Conservation (phyloP, 2,329 filamentous ascomycete species). For the Fusarium tuaranense region DNA sequence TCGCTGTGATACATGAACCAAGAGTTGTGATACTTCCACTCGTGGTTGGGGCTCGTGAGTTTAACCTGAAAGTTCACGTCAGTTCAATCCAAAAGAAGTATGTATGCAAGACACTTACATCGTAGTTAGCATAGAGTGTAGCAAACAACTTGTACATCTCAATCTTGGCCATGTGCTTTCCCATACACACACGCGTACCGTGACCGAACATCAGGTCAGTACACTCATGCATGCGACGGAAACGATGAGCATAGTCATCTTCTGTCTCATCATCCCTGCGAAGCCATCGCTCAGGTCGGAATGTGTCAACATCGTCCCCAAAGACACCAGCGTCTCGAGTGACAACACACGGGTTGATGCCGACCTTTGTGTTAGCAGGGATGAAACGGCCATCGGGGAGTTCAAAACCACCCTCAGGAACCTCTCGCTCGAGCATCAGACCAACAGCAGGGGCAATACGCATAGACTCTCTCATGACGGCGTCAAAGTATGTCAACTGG, state of each 20-base stretch:
- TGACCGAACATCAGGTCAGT: slow-evolving; percentile 36
- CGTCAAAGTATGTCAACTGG: slow-evolving; percentile 25
- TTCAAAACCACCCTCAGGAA: slow-evolving; percentile 19
- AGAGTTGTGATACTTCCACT: slow-evolving; percentile 33
- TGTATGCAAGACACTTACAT: slow-evolving; percentile 11
- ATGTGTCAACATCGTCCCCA: slow-evolving; percentile 21
- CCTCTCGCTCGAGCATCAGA: slow-evolving; percentile 28
- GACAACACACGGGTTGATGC: slow-evolving; percentile 32
- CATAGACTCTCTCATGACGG: slow-evolving; percentile 32
- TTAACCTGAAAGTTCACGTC: background rate
- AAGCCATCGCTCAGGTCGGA: slow-evolving; percentile 30
- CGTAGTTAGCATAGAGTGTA: slow-evolving; percentile 27
- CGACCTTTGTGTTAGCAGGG: slow-evolving; percentile 15
- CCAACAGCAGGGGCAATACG: slow-evolving; percentile 23
- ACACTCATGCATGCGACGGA: slow-evolving; percentile 28
- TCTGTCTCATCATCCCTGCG: slow-evolving; percentile 12
- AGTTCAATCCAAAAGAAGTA: background rate
- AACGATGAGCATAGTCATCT: slow-evolving; percentile 3
- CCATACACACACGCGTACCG: slow-evolving; percentile 32
- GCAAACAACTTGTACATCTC: slow-evolving; percentile 38
- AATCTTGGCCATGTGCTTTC: slow-evolving; percentile 32
- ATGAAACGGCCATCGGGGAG: slow-evolving; percentile 26
- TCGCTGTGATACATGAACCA: slow-evolving; percentile 40
- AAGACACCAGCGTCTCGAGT: slow-evolving; percentile 27
- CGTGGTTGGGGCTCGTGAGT: slow-evolving; percentile 17